Evolutionary conservation across 352 stramenopile species (phyloP), one percentile per base, ranked within the genome.

Genomic region (Pythium phragmitis): DNA sequence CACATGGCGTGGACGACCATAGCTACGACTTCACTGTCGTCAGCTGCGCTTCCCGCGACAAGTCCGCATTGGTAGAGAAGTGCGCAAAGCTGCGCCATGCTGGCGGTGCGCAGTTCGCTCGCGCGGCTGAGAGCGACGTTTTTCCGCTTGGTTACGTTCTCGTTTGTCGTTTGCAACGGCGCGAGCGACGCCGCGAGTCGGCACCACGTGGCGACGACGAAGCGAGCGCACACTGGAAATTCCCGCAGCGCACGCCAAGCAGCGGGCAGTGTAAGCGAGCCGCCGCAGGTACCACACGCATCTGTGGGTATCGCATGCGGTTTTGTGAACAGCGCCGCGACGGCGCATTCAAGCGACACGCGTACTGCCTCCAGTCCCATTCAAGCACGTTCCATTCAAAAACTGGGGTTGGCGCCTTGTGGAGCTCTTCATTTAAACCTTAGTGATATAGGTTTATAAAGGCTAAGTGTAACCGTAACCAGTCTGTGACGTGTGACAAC

Each of bases 241-340:
- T 63, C 54, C 4, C 48, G 62, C 26, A 69, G 55, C 43, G 47
- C 46, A 13, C 62, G 46, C 62, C 62, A 69, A 3, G 71, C 16
- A 12, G 50, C 49, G 60, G 47, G 66, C 48, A 47, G 54, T 28
- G 21, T 52, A 30, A 60, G 61, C 39, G 16, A 52, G 41, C 53
- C 36, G 28, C 51, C 63, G 41, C 43, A 74, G 36, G 37, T 48
- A 9, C 30, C 45, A 28, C 57, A 48, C n/a, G 23, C 14, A 28
- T 46, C 55, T 45, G 26, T 39, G 17, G 28, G 49, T 9, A 19
- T 14, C 3, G 19, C 26, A 1, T 37, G 57, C n/a, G 37, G 48
- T 23, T 21, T 43, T 30, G 64, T 63, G 57, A 87, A 87, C 39
- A 90, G 77, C 60, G 69, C 59, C 43, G 67, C 68, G 19, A 90